Evolutionary conservation across 2,329 filamentous ascomycete species (phyloP), one percentile per base, ranked within the genome.

Genomic region (Microdochium paspali): DNA sequence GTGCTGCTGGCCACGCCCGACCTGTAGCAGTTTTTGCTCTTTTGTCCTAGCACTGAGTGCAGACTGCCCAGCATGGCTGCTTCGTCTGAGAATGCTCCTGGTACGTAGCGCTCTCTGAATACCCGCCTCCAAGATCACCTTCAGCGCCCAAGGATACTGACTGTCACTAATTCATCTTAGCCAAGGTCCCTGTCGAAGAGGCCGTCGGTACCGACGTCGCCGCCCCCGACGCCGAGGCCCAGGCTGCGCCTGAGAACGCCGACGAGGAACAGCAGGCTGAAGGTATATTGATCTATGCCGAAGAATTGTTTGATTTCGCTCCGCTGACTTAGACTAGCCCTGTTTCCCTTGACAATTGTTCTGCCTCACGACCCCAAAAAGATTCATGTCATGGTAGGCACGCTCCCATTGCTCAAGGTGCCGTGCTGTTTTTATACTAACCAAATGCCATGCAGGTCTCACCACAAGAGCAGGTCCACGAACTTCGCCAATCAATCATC

Each of bases 401-500:
- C 28, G 21, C 18, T 40, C 45, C 32, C 23, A 43, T 47, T 45
- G 46, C 47, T 52, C 44, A 49, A 5, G 3, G 6, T 6, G 15
- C 15, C 10, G 7, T 18, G 31, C 24, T 44, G 30, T 48, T 35
- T n/a, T 15, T 44, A 24, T 25, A 42, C 43, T 45, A 59, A 45
- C 49, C 47, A 40, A 12, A 48, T 47, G 46, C 46, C 49, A 48
- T 51, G 26, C 58, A 93, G 87, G 87, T 95, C 48, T 91, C 89
- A 39, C 84, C 84, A 55, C 87, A 95, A 74, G 94, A 98, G 70
- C 91, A 96, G 66, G 85, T 97, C 51, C 93, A 97, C 68, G 93
- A 98, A 73, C 84, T 98, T 58, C 87, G 93, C 56, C 93, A 97
- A 69, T 91, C 90, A 52, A 87, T 98, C 64, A 90, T 96, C 69